phyloP scores from a whole-genome alignment of 768 basidiomycete species.

The Boletus edulis region DNA sequence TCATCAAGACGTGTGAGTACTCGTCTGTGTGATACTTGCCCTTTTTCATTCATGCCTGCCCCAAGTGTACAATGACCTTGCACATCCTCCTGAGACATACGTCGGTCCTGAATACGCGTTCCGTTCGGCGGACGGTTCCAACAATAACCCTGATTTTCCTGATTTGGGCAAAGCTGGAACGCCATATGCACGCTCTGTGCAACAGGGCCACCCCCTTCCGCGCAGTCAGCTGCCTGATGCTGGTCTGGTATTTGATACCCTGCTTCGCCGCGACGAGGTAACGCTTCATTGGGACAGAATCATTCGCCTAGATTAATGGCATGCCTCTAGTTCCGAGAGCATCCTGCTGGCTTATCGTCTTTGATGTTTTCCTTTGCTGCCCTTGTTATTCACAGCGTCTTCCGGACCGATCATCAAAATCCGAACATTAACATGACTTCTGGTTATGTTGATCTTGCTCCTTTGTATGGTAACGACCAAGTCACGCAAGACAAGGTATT shows the following conservation, averaged over 20 bases:
- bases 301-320: neutral
- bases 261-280: conserved; percentile 71
- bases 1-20: conserved; percentile 55
- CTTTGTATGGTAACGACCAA: conserved; percentile 77
- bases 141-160: conserved; percentile 70
- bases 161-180: conserved; percentile 75
- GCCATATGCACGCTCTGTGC: conserved; percentile 83
- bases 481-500: conserved; percentile 53
- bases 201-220: conserved; percentile 63
- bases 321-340: conserved; percentile 58
- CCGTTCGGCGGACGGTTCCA: conserved; percentile 73
- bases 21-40: neutral
- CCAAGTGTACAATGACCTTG: conserved; percentile 77
- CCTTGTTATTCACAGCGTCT: conserved; percentile 82
- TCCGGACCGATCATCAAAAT: conserved; percentile 73
- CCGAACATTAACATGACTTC: conserved; percentile 79
- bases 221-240: conserved; percentile 72
- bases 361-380: conserved; percentile 83
- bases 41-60: neutral
- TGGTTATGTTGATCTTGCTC: conserved; percentile 82
- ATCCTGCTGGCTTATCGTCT: conserved; percentile 77
- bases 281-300: conserved; percentile 1
- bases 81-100: conserved; percentile 73
- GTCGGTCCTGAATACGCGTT: conserved; percentile 62
- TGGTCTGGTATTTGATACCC: conserved; percentile 76